Evolutionary conservation across 495 filamentous ascomycete species (phyloP), one percentile per base, ranked within the genome.

Genomic region (Penicillium lividum): DNA sequence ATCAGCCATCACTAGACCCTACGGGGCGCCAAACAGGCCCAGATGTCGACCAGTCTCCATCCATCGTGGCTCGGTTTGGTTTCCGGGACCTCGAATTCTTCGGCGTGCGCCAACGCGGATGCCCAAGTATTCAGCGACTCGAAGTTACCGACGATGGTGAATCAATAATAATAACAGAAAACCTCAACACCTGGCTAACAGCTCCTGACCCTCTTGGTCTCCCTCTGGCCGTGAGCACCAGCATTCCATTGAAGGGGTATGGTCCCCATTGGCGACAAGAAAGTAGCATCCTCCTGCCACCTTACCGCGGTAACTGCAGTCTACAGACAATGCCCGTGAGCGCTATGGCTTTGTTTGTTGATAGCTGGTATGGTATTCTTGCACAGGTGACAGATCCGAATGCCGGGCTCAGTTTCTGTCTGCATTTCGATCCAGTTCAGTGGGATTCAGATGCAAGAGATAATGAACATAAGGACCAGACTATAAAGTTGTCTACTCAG

Each of bases 81-180:
- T 83, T 80, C 64, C 71, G 72, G 16, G 81, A 84, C 33, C 74
- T 90, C 0, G 80, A 77, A 7, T 83, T 82, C 66, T 80, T 84
- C 52, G 77, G 72, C 13, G 66, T 88, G n/a, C 73, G 82, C 36
- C 87, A 89, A 68, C 70, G 82, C 25, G 74, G 79, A 0, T 76
- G 71, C 25, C 86, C 86, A 0, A 66, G 63, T 4, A 72, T 90
- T 0, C 74, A 84, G 18, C 73, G 71, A 29, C 61, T 90, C 11
- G 76, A 76, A 4, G 69, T 90, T 25, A 84, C 86, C 57, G 68
- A 71, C 11, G 68, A 73, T 50, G 58, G 70, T n/a, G 54, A 67
- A 28, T 65, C 72, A 13, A 64, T 80, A 16, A 76, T 78, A 47
- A 75, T 74, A 4, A 85, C 81, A 43, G 76, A 83, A 22, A 83